Evolutionary conservation across 805 yeast genomes (phyloP).

Genomic region (Teunomyces funiuensis): DNA sequence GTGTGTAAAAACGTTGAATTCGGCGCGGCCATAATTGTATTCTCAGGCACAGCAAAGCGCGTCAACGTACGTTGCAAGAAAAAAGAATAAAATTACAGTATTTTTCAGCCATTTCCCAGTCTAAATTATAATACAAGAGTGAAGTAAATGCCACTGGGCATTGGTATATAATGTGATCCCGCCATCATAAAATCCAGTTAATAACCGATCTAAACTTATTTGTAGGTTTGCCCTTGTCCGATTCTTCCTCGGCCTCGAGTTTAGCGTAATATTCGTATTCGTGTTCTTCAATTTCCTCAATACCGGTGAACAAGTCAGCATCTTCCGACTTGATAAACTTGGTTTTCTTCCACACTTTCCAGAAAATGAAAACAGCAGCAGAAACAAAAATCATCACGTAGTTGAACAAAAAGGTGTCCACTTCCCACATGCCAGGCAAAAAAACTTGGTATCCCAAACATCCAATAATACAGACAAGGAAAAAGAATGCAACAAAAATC

Average conservation of each 20-base stretch:
- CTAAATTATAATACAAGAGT: not conserved
- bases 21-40: too few relatives aligned
- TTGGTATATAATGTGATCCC: not conserved
- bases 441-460: slow-evolving; percentile 71
- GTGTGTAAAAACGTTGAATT: too few relatives aligned
- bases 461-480: slow-evolving; percentile 47
- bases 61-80: too few relatives aligned
- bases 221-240: slow-evolving; percentile 8
- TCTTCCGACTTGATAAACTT: slow-evolving; percentile 41
- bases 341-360: slow-evolving; percentile 39
- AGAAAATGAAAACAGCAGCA: slow-evolving; percentile 29
- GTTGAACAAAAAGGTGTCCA: slow-evolving; percentile 61
- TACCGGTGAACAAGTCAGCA: slow-evolving; percentile 46
- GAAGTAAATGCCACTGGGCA: not conserved
- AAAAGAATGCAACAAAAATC: slow-evolving; percentile 28
- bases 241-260: slow-evolving; percentile 25
- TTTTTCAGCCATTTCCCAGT: too few relatives aligned
- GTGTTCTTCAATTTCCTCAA: slow-evolving; percentile 50
- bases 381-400: slow-evolving; percentile 67
- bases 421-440: slow-evolving; percentile 63
- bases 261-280: slow-evolving; percentile 42
- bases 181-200: slow-evolving; percentile 21
- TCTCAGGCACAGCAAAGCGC: too few relatives aligned
- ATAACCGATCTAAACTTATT: slow-evolving; percentile 12
- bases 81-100: not conserved